Conservation (phyloP, 805 yeast species). For the Blastobotrys americana region DNA sequence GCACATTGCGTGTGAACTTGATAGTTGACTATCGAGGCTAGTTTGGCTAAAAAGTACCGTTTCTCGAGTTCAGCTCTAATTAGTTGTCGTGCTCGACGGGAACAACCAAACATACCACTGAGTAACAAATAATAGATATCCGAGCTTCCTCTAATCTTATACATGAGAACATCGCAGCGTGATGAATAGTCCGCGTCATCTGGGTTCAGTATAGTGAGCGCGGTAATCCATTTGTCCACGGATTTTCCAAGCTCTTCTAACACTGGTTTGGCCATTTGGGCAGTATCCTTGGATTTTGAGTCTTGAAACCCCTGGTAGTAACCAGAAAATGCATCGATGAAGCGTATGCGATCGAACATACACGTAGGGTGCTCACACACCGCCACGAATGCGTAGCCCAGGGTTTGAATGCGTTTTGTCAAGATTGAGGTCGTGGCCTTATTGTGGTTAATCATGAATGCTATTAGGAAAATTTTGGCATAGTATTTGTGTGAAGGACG, state of each 20-base stretch:
- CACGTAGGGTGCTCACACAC: constrained; percentile 16
- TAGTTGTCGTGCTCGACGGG: constrained; percentile 10
- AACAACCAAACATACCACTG: constrained; percentile 10
- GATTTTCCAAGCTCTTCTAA: neutral
- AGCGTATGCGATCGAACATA: constrained; percentile 13
- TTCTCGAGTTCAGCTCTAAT: constrained; percentile 10
- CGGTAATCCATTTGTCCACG: neutral
- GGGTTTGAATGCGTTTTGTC: constrained; percentile 7
- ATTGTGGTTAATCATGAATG: constrained; percentile 18
- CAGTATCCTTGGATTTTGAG: constrained; percentile 15
- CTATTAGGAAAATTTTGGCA: constrained; percentile 19
- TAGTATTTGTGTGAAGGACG: constrained; percentile 16
- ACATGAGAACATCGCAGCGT: neutral
- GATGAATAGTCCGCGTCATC: neutral
- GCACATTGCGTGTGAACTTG: neutral
- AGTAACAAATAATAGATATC: neutral
- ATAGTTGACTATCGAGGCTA: neutral
- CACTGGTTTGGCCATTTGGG: neutral
- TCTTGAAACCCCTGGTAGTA: constrained; percentile 13
- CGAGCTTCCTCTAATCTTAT: neutral
- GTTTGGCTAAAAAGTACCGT: constrained; percentile 9
- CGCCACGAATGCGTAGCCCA: constrained; percentile 13
- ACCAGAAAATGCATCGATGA: constrained; percentile 15
- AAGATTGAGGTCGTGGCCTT: neutral
- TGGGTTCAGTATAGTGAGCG: neutral